Percentiles rank a stretch among this genome's conserved stretches.
These are phyloP conservation scores for Alternaria viburni DNA, from an alignment of 2,329 filamentous ascomycete genomes.

Conservation along the genomic window DNA sequence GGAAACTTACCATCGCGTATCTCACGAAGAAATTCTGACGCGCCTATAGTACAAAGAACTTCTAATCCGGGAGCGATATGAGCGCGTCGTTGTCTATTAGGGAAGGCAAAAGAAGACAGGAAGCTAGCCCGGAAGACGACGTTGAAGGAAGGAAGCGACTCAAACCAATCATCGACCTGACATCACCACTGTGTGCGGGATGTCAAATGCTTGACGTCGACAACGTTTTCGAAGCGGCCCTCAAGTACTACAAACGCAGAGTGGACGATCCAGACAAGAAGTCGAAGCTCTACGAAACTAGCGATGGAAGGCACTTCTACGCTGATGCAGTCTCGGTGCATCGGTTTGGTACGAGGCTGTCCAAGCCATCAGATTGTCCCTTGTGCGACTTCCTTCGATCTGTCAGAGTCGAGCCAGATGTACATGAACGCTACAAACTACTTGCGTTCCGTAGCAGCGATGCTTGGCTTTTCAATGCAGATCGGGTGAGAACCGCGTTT, in stretches of 20 bases:
- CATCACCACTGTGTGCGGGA: neutral
- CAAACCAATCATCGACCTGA: neutral
- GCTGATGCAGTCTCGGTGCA: conserved; percentile 2
- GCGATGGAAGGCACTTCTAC: conserved; percentile 2
- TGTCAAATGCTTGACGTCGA: conserved; percentile 9
- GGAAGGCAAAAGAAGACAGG: neutral
- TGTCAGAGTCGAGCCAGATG: conserved; percentile 6
- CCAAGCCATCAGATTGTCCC: neutral
- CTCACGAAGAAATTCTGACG: neutral
- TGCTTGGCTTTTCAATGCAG: conserved; percentile 12
- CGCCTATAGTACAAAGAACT: neutral
- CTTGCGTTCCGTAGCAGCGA: conserved; percentile 18
- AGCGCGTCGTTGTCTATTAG: neutral
- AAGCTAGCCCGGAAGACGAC: neutral
- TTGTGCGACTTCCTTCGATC: conserved; percentile 9
- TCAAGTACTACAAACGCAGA: neutral
- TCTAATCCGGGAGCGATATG: neutral
- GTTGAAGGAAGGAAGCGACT: neutral
- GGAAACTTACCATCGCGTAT: neutral
- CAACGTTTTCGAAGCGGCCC: conserved; percentile 1
- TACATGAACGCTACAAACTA: conserved; percentile 13
- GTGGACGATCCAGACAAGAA: neutral
- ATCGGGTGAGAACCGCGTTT: neutral
- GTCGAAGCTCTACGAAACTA: neutral
- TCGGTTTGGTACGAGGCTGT: neutral